phyloP scores from a whole-genome alignment of 106 monocot species.

The Vanilla planifolia region DNA sequence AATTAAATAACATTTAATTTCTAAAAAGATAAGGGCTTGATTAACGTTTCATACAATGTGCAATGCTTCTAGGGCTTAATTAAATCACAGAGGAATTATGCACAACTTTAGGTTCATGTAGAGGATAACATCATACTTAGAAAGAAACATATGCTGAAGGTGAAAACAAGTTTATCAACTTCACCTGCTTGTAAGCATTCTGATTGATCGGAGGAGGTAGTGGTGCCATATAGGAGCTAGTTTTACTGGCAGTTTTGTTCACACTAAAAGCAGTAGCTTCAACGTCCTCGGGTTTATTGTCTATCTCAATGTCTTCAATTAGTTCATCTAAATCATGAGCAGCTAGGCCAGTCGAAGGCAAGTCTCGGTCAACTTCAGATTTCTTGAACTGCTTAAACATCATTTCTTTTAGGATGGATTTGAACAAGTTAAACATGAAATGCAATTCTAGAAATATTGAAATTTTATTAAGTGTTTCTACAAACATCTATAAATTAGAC shows the following conservation, averaged over 20 bases:
- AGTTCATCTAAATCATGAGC: slow-evolving; percentile 69
- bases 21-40: too few species aligned
- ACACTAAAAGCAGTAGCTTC: slow-evolving; percentile 19
- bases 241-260: slow-evolving; percentile 19
- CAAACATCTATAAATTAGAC: too few species aligned
- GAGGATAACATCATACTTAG: too few species aligned
- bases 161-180: background rate
- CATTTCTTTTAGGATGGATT: background rate
- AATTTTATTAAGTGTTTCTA: too few species aligned
- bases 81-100: too few species aligned
- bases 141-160: too few species aligned
- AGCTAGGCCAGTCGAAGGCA: slow-evolving; percentile 66
- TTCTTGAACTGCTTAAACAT: slow-evolving; percentile 30
- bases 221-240: slow-evolving; percentile 27
- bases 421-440: background rate
- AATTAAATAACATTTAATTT: too few species aligned
- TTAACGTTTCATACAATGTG: too few species aligned
- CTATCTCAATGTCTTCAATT: slow-evolving; percentile 53
- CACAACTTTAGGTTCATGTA: too few species aligned
- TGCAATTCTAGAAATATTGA: too few species aligned
- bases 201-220: slow-evolving; percentile 28
- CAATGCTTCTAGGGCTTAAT: too few species aligned
- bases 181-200: slow-evolving; percentile 56
- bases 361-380: slow-evolving; percentile 18
- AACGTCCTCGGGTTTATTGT: slow-evolving; percentile 31